Percentiles rank a stretch among this genome's conserved stretches.
Evolutionary conservation across 495 filamentous ascomycete species (phyloP).

Genomic region (Penicillium atrosanguineum): DNA sequence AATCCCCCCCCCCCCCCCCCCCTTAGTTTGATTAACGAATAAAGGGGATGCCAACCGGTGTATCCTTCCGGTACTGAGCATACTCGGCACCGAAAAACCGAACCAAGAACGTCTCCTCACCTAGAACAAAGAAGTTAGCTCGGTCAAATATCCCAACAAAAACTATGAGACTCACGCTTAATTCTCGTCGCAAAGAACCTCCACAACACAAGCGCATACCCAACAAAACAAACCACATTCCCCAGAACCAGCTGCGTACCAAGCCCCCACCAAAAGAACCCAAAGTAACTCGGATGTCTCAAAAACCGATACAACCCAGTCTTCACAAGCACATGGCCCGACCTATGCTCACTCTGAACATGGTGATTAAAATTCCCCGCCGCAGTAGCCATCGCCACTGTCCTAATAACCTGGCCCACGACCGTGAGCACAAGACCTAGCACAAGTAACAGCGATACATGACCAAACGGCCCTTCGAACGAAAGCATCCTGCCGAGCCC

Average conservation of each 20-base stretch:
- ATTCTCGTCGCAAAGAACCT: conserved; percentile 77
- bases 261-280: conserved; percentile 97
- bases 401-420: conserved; percentile 70
- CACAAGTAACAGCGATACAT: conserved; percentile 29
- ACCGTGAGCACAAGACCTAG: conserved; percentile 63
- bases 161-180: conserved; percentile 46
- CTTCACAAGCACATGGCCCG: conserved; percentile 75
- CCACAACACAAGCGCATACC: conserved; percentile 75
- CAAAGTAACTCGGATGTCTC: conserved; percentile 91
- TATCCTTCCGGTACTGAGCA: conserved; percentile 62
- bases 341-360: conserved; percentile 63
- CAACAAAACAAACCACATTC: conserved; percentile 73
- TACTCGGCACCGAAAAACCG: conserved; percentile 87
- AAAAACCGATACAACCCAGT: conserved; percentile 62
- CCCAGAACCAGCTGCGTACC: conserved; percentile 89
- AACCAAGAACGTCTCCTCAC: conserved; percentile 76
- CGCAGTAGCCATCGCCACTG: conserved; percentile 81
- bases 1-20: neutral
- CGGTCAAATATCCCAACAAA: neutral
- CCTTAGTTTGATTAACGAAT: conserved; percentile 22
- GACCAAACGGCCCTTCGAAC: conserved; percentile 13
- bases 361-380: conserved; percentile 90
- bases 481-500: conserved; percentile 24
- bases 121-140: conserved; percentile 24
- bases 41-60: conserved; percentile 76